Evolutionary conservation across 2,329 filamentous ascomycete genomes (phyloP).

Genomic region (Exophiala oligosperma): DNA sequence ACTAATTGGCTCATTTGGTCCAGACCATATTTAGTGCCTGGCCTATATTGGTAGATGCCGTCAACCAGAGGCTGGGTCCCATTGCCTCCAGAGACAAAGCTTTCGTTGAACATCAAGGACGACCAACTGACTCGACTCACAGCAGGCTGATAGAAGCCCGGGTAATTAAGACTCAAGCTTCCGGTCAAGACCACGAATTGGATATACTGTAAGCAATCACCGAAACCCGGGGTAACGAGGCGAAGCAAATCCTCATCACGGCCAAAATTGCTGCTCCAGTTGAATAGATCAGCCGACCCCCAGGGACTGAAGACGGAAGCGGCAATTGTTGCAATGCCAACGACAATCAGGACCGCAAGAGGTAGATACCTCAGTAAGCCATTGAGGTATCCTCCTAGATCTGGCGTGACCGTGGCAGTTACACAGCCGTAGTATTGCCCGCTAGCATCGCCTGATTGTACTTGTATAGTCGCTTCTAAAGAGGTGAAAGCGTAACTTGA

Average conservation of each 20-base stretch:
- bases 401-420: constrained; percentile 78
- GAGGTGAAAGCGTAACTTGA: constrained; percentile 87
- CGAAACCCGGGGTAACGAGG: constrained; percentile 92
- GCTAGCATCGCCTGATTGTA: constrained; percentile 70
- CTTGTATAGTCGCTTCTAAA: constrained; percentile 69
- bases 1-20: constrained; percentile 77
- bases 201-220: constrained; percentile 94
- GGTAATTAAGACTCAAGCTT: constrained; percentile 83
- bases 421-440: constrained; percentile 74
- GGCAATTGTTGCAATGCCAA: constrained; percentile 78
- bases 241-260: constrained; percentile 88
- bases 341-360: constrained; percentile 72
- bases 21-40: constrained; percentile 76
- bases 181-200: constrained; percentile 89
- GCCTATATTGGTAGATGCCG: constrained; percentile 71
- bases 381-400: constrained; percentile 68
- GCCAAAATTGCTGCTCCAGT: constrained; percentile 97
- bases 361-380: constrained; percentile 74
- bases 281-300: constrained; percentile 86
- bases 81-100: constrained; percentile 70
- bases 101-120: constrained; percentile 87
- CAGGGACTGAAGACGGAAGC: constrained; percentile 90
- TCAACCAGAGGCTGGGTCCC: constrained; percentile 71
- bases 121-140: constrained; percentile 89
- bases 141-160: constrained; percentile 90